These are phyloP conservation scores for Prunella vulgaris DNA, from an alignment of 257 asterid species.

Conservation along the genomic window DNA sequence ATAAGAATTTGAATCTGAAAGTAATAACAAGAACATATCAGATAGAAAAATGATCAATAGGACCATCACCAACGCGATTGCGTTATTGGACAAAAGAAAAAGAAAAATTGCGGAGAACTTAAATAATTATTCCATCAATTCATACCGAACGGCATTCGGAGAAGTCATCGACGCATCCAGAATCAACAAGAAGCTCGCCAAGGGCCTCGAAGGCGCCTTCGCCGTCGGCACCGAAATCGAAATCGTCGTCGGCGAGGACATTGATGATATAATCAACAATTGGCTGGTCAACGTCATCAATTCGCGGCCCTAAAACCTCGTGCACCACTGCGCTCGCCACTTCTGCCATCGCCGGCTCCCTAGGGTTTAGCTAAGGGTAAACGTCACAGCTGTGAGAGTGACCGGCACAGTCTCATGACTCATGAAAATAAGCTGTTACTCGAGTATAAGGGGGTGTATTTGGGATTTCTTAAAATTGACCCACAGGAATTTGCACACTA, in stretches of 20 bases:
- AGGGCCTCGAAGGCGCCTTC: slow-evolving; percentile 88
- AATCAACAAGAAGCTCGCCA: slow-evolving; percentile 83
- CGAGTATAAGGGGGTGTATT: no score
- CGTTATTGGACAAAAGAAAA: background rate
- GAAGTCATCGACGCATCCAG: slow-evolving; percentile 69
- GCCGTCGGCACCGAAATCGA: slow-evolving; percentile 93
- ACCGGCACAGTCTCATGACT: no score
- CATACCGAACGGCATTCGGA: slow-evolving; percentile 82
- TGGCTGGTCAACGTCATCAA: slow-evolving; percentile 79
- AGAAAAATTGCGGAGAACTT: background rate
- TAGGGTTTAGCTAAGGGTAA: slow-evolving; percentile 27
- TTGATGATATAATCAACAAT: slow-evolving; percentile 83
- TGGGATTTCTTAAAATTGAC: no score
- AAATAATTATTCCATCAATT: background rate
- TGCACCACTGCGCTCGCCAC: slow-evolving; percentile 83
- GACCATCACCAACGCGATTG: background rate
- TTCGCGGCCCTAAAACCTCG: slow-evolving; percentile 73
- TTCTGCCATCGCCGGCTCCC: slow-evolving; percentile 74
- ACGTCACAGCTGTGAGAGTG: background rate
- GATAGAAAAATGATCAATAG: background rate
- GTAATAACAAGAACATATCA: background rate
- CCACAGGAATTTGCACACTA: no score
- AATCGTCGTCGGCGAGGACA: slow-evolving; percentile 96
- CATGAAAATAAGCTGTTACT: background rate
- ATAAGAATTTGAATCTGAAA: slow-evolving; percentile 8